phyloP scores from a whole-genome alignment of 2,329 filamentous ascomycete genomes.

The Oidium heveae region DNA sequence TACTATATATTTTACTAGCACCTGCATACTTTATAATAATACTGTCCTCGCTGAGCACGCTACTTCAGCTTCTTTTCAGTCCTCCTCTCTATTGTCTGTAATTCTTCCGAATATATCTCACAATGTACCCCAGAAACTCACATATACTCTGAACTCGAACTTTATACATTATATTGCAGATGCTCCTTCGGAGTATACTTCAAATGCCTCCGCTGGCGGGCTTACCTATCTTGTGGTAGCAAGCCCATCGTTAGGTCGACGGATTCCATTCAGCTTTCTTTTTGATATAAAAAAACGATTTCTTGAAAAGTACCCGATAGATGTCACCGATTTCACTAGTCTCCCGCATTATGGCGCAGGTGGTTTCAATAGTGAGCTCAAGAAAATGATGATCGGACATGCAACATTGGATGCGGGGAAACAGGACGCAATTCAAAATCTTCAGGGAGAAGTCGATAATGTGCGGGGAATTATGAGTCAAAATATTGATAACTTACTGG shows the following conservation, averaged over 20 bases:
- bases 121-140: conserved; percentile 57
- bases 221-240: conserved; percentile 84
- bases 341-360: conserved; percentile 79
- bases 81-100: conserved; percentile 68
- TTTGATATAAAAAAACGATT: conserved; percentile 80
- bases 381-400: conserved; percentile 57
- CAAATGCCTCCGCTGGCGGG: conserved; percentile 40
- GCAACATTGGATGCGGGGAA: conserved; percentile 52
- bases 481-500: conserved; percentile 74
- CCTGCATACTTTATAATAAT: conserved; percentile 79
- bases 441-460: conserved; percentile 75
- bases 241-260: conserved; percentile 53
- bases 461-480: conserved; percentile 84
- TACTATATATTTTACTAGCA: conserved; percentile 23
- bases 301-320: conserved; percentile 40
- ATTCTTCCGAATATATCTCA: conserved; percentile 92
- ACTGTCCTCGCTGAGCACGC: conserved; percentile 90
- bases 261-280: conserved; percentile 80
- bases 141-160: conserved; percentile 74
- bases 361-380: conserved; percentile 60
- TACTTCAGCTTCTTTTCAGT: conserved; percentile 56
- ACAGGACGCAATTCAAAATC: conserved; percentile 61
- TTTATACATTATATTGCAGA: conserved; percentile 93
- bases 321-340: conserved; percentile 43
- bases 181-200: conserved; percentile 39